Conservation (phyloP, 352 stramenopile genomes). For the Poterioochromonas sp. region DNA sequence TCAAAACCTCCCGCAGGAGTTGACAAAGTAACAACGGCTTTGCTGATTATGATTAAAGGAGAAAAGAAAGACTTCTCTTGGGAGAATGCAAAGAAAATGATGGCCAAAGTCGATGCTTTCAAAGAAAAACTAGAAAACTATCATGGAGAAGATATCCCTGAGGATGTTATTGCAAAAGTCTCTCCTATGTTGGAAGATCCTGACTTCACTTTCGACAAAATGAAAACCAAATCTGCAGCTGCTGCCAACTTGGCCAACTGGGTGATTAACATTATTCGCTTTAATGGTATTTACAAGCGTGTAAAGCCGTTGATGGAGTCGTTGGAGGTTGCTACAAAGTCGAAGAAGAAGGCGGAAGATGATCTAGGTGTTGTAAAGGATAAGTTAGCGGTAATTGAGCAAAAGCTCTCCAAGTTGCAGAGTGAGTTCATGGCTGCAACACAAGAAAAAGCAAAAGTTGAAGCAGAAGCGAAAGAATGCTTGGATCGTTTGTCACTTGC, state of each 20-base stretch:
- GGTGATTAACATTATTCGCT: constrained; percentile 83
- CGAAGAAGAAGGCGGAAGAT: constrained; percentile 63
- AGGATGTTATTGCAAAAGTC: constrained; percentile 67
- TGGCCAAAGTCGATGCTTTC: constrained; percentile 79
- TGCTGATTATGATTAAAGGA: constrained; percentile 82
- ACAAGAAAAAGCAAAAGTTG: constrained; percentile 74
- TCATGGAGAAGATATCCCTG: constrained; percentile 76
- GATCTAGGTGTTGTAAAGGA: constrained; percentile 68
- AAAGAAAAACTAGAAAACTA: constrained; percentile 76
- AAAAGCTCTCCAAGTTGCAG: constrained; percentile 63
- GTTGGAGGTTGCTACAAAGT: constrained; percentile 62
- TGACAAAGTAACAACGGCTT: constrained; percentile 61
- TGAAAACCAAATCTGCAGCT: constrained; percentile 79
- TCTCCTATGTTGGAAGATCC: constrained; percentile 72
- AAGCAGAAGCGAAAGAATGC: constrained; percentile 68
- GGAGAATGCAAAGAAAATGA: constrained; percentile 90
- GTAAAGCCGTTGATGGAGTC: constrained; percentile 86
- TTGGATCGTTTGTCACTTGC: constrained; percentile 71
- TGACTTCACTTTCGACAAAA: constrained; percentile 83
- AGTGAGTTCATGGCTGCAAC: constrained; percentile 58
- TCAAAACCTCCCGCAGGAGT: constrained; percentile 78
- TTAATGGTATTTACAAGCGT: constrained; percentile 80
- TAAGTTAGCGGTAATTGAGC: constrained; percentile 66
- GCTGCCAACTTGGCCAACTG: constrained; percentile 79
- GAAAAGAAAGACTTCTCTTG: constrained; percentile 84